phyloP scores from a whole-genome alignment of 495 filamentous ascomycete species.

The Hypoxylon lienhwacheense region DNA sequence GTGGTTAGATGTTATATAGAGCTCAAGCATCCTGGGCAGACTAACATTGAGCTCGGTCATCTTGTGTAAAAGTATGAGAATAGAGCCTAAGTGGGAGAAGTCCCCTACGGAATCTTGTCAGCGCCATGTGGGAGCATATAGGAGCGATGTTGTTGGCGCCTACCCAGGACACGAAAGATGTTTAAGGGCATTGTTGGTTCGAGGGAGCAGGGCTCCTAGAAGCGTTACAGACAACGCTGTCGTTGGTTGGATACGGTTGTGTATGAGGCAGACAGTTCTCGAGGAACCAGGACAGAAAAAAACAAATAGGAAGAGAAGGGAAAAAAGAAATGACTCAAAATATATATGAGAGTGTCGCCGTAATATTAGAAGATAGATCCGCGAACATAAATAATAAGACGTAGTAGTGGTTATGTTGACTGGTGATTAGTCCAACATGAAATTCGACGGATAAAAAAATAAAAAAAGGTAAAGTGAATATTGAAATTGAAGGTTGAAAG shows the following conservation, averaged over 20 bases:
- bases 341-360: conserved; percentile 8
- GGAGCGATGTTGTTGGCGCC: too few species aligned
- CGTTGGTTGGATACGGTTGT: background rate
- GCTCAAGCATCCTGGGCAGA: conserved; percentile 5
- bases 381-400: background rate
- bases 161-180: conserved; percentile 84
- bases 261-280: background rate
- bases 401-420: conserved; percentile 6
- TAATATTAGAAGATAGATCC: conserved; percentile 21
- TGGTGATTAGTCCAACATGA: background rate
- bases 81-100: conserved; percentile 91
- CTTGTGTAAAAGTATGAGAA: conserved; percentile 92
- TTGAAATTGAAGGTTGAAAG: conserved; percentile 27
- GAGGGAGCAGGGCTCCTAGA: conserved; percentile 37
- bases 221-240: conserved; percentile 9
- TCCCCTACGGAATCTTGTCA: conserved; percentile 61
- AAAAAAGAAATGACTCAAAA: background rate
- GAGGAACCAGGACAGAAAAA: conserved; percentile 10
- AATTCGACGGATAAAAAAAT: background rate
- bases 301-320: background rate
- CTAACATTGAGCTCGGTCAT: conserved; percentile 87
- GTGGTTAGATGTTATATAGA: conserved; percentile 20
- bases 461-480: background rate
- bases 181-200: conserved; percentile 65
- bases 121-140: too few species aligned